Conservation (phyloP, 164 flowering plant species). For the Litsea cubeba region DNA sequence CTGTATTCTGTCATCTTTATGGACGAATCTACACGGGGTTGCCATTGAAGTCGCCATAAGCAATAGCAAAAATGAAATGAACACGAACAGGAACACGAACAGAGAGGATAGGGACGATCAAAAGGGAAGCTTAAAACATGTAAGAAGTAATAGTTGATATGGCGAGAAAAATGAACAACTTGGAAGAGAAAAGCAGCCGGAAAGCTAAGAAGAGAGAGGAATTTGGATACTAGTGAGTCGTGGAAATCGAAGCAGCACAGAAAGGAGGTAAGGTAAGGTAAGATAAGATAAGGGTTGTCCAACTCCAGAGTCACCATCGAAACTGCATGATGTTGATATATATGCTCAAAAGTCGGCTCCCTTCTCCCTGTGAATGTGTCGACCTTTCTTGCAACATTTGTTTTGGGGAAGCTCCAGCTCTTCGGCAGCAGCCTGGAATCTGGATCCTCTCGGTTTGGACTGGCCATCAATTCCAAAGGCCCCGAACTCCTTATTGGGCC, state of each 20-base stretch:
- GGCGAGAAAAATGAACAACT: not conserved
- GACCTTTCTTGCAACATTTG: no score
- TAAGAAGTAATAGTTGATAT: not conserved
- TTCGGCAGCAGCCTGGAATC: no score
- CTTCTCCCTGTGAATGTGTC: no score
- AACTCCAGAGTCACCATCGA: no score
- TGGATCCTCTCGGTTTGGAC: no score
- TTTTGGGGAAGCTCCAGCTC: no score
- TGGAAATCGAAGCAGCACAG: conserved; percentile 9
- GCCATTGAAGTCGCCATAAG: conserved; percentile 37
- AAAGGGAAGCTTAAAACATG: not conserved
- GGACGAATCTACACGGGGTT: conserved; percentile 37
- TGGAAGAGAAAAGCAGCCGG: not conserved
- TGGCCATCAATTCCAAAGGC: no score
- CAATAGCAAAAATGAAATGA: not conserved
- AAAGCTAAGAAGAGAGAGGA: not conserved
- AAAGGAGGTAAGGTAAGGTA: no score
- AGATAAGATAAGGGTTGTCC: no score
- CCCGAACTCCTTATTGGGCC: no score
- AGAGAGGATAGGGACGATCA: not conserved
- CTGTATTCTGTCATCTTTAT: conserved; percentile 27
- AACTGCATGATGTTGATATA: no score
- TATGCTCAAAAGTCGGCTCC: no score
- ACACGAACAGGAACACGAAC: not conserved
- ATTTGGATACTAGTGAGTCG: conserved; percentile 1